Percentiles rank a stretch among this genome's conserved stretches.
Evolutionary conservation across 331 rosid genomes (phyloP).

Genomic region (Arachis monticola): DNA sequence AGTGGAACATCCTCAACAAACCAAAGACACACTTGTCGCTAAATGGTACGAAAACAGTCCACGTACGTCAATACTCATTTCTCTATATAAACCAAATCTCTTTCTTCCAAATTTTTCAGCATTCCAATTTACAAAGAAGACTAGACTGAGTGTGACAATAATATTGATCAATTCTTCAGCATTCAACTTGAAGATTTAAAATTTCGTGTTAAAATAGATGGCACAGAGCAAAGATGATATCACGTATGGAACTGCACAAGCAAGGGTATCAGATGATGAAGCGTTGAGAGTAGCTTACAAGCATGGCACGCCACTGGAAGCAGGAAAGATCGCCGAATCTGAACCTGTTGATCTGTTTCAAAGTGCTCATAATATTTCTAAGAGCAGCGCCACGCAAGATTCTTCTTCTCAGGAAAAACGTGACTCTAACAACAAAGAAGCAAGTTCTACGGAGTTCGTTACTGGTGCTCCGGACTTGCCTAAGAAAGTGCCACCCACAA

Average conservation of each 20-base stretch:
- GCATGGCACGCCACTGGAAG: constrained; percentile 74
- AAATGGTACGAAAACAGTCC: constrained; percentile 29
- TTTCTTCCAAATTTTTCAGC: neutral
- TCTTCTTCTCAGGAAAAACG: constrained; percentile 12
- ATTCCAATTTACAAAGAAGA: neutral
- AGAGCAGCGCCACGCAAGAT: neutral
- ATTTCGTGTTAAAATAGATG: constrained; percentile 33
- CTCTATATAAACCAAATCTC: constrained; percentile 22
- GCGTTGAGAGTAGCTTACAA: constrained; percentile 52
- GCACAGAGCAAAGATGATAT: constrained; percentile 65
- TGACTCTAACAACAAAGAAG: constrained; percentile 11
- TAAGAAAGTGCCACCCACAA: constrained; percentile 29
- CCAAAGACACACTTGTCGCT: constrained; percentile 40
- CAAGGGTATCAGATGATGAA: constrained; percentile 59
- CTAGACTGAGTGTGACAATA: neutral
- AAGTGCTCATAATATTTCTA: constrained; percentile 45
- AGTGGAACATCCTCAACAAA: neutral
- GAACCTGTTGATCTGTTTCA: constrained; percentile 53
- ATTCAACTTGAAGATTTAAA: too few relatives aligned
- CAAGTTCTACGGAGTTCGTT: constrained; percentile 32
- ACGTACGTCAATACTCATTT: constrained; percentile 23
- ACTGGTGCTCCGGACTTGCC: constrained; percentile 49
- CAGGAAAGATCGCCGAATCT: constrained; percentile 68
- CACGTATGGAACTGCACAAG: constrained; percentile 56
- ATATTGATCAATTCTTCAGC: neutral